A percentile compares a stretch with the other conserved stretches of the same genome.
Evolutionary conservation across 2,329 filamentous ascomycete species (phyloP).

Genomic region (Ophioceras dolichostomum): DNA sequence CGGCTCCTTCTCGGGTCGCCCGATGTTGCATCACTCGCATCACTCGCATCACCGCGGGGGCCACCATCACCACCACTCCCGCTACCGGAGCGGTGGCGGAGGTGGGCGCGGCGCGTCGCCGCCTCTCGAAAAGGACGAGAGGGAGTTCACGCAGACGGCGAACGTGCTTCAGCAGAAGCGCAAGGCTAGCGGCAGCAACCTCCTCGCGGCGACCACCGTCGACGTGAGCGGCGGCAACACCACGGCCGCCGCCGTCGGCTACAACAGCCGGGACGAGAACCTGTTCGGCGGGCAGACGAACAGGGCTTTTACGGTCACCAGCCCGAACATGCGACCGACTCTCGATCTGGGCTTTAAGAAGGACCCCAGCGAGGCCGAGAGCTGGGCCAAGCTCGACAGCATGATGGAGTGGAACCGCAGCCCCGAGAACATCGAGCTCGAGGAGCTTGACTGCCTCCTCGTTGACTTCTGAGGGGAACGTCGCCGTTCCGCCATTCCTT

Average conservation of each 20-base stretch:
- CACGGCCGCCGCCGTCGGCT: slow-evolving; percentile 25
- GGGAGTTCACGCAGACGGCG: slow-evolving; percentile 92
- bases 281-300: slow-evolving; percentile 34
- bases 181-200: slow-evolving; percentile 36
- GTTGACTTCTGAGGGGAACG: slow-evolving; percentile 54
- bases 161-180: slow-evolving; percentile 65
- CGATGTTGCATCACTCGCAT: too few relatives aligned
- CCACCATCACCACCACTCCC: slow-evolving; percentile 17
- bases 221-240: slow-evolving; percentile 11
- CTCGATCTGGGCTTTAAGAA: slow-evolving; percentile 28
- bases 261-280: slow-evolving; percentile 30
- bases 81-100: slow-evolving; percentile 20
- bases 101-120: slow-evolving; percentile 65
- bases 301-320: slow-evolving; percentile 31
- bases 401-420: slow-evolving; percentile 52
- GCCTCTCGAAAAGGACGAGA: slow-evolving; percentile 85
- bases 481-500: too few relatives aligned
- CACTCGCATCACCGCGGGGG: not conserved
- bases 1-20: slow-evolving; percentile 46
- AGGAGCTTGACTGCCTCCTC: slow-evolving; percentile 83
- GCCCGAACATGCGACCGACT: slow-evolving; percentile 41
- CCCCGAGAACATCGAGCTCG: slow-evolving; percentile 81
- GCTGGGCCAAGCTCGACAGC: slow-evolving; percentile 30
- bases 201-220: slow-evolving; percentile 13
- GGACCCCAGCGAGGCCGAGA: slow-evolving; percentile 23